Percentiles rank a stretch among this genome's conserved stretches.
Evolutionary conservation across 805 yeast genomes (phyloP).

Genomic region (Blastobotrys terrestris): DNA sequence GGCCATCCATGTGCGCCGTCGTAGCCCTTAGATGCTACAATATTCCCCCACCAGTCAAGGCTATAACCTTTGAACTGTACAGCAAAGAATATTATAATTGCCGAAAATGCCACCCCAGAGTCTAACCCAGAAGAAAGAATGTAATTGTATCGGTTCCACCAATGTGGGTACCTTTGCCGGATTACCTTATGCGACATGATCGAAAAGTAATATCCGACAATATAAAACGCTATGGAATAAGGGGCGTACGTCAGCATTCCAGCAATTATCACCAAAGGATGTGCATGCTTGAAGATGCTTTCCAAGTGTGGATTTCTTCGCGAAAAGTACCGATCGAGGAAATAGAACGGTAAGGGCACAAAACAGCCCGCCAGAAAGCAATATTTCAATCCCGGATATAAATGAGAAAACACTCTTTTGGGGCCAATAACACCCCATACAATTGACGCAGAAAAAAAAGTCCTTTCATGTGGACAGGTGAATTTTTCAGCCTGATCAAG

Average conservation of each 20-base stretch:
- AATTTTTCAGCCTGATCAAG: conserved; percentile 28
- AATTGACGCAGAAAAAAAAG: conserved; percentile 46
- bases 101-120: conserved; percentile 46
- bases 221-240: conserved; percentile 39
- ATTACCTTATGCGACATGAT: conserved; percentile 41
- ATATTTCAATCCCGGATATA: conserved; percentile 21
- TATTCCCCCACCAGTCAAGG: conserved; percentile 47
- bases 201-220: conserved; percentile 38
- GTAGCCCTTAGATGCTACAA: conserved; percentile 15
- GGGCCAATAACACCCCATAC: conserved; percentile 44
- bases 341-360: conserved; percentile 15
- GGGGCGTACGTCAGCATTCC: conserved; percentile 41
- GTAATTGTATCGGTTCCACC: conserved; percentile 53
- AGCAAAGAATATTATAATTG: conserved; percentile 39
- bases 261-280: conserved; percentile 41
- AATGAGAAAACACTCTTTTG: conserved; percentile 35
- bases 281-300: conserved; percentile 25
- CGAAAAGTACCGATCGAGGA: conserved; percentile 4
- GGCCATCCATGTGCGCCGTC: neutral
- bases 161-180: conserved; percentile 36
- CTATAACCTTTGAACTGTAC: conserved; percentile 32
- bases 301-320: neutral
- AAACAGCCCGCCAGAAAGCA: conserved; percentile 22
- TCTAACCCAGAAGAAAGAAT: conserved; percentile 43
- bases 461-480: conserved; percentile 33